A percentile compares a stretch with the other conserved stretches of the same genome.
Evolutionary conservation across 1,284 basidiomycete genomes (phyloP).

Genomic region (Serendipita sp.): DNA sequence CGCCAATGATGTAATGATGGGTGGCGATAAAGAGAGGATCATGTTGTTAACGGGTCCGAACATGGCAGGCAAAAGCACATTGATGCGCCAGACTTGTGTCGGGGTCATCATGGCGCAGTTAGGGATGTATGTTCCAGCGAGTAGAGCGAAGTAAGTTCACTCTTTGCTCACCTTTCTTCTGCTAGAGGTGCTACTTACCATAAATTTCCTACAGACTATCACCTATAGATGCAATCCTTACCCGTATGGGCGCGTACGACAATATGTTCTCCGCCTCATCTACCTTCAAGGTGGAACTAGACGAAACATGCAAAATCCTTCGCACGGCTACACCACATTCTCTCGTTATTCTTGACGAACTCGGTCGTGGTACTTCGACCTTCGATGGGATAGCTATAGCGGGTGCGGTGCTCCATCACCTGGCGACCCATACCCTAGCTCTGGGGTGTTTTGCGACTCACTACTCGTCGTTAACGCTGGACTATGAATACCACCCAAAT

Average conservation of each 20-base stretch:
- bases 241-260: slow-evolving; percentile 97
- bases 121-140: slow-evolving; percentile 93
- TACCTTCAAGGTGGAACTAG: slow-evolving; percentile 93
- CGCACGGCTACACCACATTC: slow-evolving; percentile 84
- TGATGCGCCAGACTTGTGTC: slow-evolving; percentile 92
- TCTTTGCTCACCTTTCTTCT: slow-evolving; percentile 7
- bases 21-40: slow-evolving; percentile 61
- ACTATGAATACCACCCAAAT: slow-evolving; percentile 82
- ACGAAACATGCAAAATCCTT: slow-evolving; percentile 88
- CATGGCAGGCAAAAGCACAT: slow-evolving; percentile 49
- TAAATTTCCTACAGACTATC: slow-evolving; percentile 39
- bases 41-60: slow-evolving; percentile 91
- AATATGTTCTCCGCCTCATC: slow-evolving; percentile 92
- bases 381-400: slow-evolving; percentile 94
- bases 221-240: slow-evolving; percentile 88
- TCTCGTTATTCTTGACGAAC: slow-evolving; percentile 87
- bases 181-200: neutral
- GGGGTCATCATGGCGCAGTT: slow-evolving; percentile 96
- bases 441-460: slow-evolving; percentile 79
- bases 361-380: slow-evolving; percentile 78
- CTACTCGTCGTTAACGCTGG: slow-evolving; percentile 76
- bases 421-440: slow-evolving; percentile 80
- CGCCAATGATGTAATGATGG: slow-evolving; percentile 84
- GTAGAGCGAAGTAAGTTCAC: slow-evolving; percentile 48
- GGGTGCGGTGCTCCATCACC: slow-evolving; percentile 80